Evolutionary conservation across 257 asterid species (phyloP).

Genomic region (Gardenia jasminoides): DNA sequence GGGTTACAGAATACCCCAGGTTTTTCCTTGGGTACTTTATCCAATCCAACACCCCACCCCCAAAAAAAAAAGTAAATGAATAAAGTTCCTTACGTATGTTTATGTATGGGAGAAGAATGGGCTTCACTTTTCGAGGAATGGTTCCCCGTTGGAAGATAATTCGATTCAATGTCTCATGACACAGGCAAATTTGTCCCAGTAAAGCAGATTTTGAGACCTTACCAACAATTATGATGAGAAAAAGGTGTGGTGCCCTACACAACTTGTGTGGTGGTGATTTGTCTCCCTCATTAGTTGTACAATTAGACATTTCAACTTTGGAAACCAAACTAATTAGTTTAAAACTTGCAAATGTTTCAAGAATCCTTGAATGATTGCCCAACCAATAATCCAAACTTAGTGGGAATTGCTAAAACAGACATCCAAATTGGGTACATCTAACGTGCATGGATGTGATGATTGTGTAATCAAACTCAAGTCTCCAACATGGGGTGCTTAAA

Average conservation of each 20-base stretch:
- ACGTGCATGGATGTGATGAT: background rate
- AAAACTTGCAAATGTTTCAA: conserved; percentile 8
- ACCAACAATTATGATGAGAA: conserved; percentile 16
- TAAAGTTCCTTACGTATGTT: conserved; percentile 23
- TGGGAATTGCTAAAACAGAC: background rate
- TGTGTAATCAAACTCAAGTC: background rate
- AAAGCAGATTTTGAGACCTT: conserved; percentile 29
- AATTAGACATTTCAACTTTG: conserved; percentile 22
- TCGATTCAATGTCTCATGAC: conserved; percentile 6
- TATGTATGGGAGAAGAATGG: conserved; percentile 41
- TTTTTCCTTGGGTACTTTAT: background rate
- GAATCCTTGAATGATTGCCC: conserved; percentile 8
- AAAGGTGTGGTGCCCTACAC: conserved; percentile 28
- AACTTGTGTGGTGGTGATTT: conserved; percentile 26
- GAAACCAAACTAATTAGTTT: conserved; percentile 5
- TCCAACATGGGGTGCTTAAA: conserved; percentile 2
- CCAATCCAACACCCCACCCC: too few species aligned
- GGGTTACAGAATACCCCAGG: background rate
- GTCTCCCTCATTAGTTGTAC: conserved; percentile 30
- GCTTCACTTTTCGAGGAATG: conserved; percentile 36
- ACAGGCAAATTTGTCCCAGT: conserved; percentile 21
- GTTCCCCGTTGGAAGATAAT: conserved; percentile 17
- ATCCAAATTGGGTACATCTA: conserved; percentile 2
- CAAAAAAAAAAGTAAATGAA: too few species aligned
- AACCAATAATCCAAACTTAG: background rate